phyloP scores from a whole-genome alignment of 768 basidiomycete species.

The Panus rudis region DNA sequence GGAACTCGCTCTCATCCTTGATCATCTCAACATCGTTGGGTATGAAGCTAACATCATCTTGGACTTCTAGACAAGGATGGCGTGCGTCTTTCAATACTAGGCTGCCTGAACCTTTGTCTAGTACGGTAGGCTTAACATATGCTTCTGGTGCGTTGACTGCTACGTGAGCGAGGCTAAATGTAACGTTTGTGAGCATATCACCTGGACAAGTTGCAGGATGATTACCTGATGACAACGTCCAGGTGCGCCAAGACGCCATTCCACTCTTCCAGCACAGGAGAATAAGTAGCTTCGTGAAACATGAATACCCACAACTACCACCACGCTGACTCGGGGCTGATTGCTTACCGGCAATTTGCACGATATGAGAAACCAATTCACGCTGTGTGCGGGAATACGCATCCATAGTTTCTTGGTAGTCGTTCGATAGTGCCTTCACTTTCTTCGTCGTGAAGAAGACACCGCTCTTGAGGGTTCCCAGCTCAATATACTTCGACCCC shows the following conservation, averaged over 20 bases:
- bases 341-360: conserved; percentile 80
- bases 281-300: conserved; percentile 71
- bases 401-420: conserved; percentile 60
- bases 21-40: conserved; percentile 94
- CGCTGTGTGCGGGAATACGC: conserved; percentile 73
- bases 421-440: conserved; percentile 65
- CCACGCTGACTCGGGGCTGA: not conserved
- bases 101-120: conserved; percentile 75
- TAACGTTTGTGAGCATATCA: not conserved
- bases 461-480: conserved; percentile 80
- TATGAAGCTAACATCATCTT: conserved; percentile 93
- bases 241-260: conserved; percentile 83
- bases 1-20: conserved; percentile 87
- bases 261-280: conserved; percentile 76
- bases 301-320: not conserved
- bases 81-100: conserved; percentile 79
- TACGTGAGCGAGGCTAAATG: conserved; percentile 80
- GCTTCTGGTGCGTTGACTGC: conserved; percentile 80
- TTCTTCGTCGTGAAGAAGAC: conserved; percentile 80
- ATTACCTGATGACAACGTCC: conserved; percentile 86
- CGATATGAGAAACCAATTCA: conserved; percentile 84
- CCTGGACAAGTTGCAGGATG: not conserved
- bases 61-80: conserved; percentile 95
- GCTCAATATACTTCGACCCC: conserved; percentile 69
- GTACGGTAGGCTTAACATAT: conserved; percentile 80